phyloP scores from a whole-genome alignment of 768 basidiomycete genomes.

The Serpula lacrymans region DNA sequence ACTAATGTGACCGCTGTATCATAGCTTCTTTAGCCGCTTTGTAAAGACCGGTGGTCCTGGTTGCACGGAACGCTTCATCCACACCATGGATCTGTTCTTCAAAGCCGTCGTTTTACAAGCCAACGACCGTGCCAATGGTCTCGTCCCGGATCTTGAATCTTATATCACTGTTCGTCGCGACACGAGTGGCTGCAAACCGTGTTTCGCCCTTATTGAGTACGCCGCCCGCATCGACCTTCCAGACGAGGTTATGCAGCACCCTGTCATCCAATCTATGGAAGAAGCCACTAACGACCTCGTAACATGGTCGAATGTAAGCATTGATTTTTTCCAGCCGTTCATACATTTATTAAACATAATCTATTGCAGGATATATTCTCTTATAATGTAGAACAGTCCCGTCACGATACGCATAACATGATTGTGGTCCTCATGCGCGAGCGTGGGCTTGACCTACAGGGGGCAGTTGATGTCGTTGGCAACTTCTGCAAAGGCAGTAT shows the following conservation, averaged over 20 bases:
- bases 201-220: slow-evolving; percentile 54
- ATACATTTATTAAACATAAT: slow-evolving; percentile 4
- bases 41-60: slow-evolving; percentile 35
- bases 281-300: slow-evolving; percentile 51
- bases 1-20: slow-evolving; percentile 7
- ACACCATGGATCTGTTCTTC: slow-evolving; percentile 40
- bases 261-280: slow-evolving; percentile 41
- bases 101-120: slow-evolving; percentile 42
- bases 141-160: slow-evolving; percentile 44
- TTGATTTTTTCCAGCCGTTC: not conserved
- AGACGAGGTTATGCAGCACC: slow-evolving; percentile 51
- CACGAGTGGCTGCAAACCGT: slow-evolving; percentile 50
- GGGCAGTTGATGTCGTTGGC: slow-evolving; percentile 63
- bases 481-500: slow-evolving; percentile 56
- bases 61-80: slow-evolving; percentile 38
- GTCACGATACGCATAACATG: slow-evolving; percentile 69
- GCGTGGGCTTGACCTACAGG: slow-evolving; percentile 53
- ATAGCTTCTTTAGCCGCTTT: slow-evolving; percentile 37
- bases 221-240: slow-evolving; percentile 49
- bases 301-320: slow-evolving; percentile 42
- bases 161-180: slow-evolving; percentile 53
- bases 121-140: slow-evolving; percentile 35
- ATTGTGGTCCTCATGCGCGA: slow-evolving; percentile 66
- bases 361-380: slow-evolving; percentile 63
- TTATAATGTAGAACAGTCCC: slow-evolving; percentile 72